phyloP scores from a whole-genome alignment of 2,329 filamentous ascomycete genomes.

The Tolypocladium sp. region DNA sequence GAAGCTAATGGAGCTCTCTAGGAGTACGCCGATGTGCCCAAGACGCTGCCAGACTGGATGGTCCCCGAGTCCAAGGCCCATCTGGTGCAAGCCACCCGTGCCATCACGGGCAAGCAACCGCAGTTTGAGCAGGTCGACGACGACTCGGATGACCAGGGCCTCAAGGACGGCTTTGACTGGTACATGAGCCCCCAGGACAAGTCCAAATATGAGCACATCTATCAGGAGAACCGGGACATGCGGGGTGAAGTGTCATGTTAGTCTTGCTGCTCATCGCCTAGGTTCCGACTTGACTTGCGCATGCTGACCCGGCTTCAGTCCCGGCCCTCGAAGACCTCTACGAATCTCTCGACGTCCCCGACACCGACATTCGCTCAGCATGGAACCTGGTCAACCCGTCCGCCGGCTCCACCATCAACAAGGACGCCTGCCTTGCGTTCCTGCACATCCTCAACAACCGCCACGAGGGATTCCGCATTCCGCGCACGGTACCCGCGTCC shows the following conservation, averaged over 20 bases:
- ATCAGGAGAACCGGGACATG: slow-evolving; percentile 80
- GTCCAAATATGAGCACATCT: slow-evolving; percentile 93
- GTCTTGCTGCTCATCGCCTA: slow-evolving; percentile 18
- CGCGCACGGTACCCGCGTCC: slow-evolving; percentile 83
- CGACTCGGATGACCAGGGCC: slow-evolving; percentile 69
- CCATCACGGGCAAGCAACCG: slow-evolving; percentile 68
- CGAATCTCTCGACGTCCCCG: slow-evolving; percentile 64
- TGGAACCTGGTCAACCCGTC: slow-evolving; percentile 98
- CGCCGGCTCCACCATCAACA: slow-evolving; percentile 73
- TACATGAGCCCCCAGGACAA: slow-evolving; percentile 95
- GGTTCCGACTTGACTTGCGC: too few relatives aligned
- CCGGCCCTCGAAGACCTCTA: slow-evolving; percentile 75
- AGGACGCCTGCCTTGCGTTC: slow-evolving; percentile 90
- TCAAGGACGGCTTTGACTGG: slow-evolving; percentile 98
- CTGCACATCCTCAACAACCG: slow-evolving; percentile 94
- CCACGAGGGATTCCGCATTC: slow-evolving; percentile 91
- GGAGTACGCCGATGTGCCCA: slow-evolving; percentile 88
- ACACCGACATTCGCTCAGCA: slow-evolving; percentile 76
- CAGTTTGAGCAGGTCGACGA: slow-evolving; percentile 81
- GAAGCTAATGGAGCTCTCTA: slow-evolving; percentile 22
- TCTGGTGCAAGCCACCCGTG: slow-evolving; percentile 73
- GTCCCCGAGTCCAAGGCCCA: slow-evolving; percentile 92
- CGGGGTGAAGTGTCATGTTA: slow-evolving; percentile 74
- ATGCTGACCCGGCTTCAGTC: slow-evolving; percentile 38
- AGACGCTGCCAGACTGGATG: slow-evolving; percentile 84